These are phyloP conservation scores for Botrytis sinoallii DNA, from an alignment of 2,329 filamentous ascomycete species.

Conservation along the genomic window DNA sequence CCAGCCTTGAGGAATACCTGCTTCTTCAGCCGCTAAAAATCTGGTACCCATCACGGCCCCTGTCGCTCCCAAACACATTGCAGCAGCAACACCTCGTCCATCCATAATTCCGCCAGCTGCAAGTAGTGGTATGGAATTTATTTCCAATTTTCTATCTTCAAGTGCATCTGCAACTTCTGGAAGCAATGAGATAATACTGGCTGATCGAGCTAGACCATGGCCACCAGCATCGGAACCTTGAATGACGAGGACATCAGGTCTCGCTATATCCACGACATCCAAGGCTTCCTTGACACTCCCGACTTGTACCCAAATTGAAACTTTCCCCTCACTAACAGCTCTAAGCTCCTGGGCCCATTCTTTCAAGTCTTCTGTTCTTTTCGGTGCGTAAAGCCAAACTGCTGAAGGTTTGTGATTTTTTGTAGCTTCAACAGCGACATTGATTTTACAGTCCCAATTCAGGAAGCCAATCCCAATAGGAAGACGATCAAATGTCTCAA, in stretches of 20 bases:
- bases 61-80: slow-evolving; percentile 37
- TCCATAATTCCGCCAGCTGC: slow-evolving; percentile 41
- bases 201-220: slow-evolving; percentile 36
- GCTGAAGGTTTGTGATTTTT: slow-evolving; percentile 37
- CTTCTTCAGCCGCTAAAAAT: slow-evolving; percentile 48
- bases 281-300: slow-evolving; percentile 33
- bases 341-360: slow-evolving; percentile 6
- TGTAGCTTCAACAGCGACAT: slow-evolving; percentile 34
- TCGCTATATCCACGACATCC: slow-evolving; percentile 25
- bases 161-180: slow-evolving; percentile 38
- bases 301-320: slow-evolving; percentile 39
- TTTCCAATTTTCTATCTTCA: slow-evolving; percentile 4
- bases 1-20: slow-evolving; percentile 47
- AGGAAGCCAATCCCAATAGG: slow-evolving; percentile 49
- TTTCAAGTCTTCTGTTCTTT: slow-evolving; percentile 9
- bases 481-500: slow-evolving; percentile 29
- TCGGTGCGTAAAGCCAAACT: slow-evolving; percentile 49
- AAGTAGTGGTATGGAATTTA: slow-evolving; percentile 31
- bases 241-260: slow-evolving; percentile 39
- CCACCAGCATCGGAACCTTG: slow-evolving; percentile 41
- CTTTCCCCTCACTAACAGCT: slow-evolving; percentile 20
- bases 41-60: slow-evolving; percentile 50
- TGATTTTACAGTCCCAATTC: slow-evolving; percentile 44
- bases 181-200: slow-evolving; percentile 37
- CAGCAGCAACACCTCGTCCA: slow-evolving; percentile 39